phyloP scores from a whole-genome alignment of 768 basidiomycete genomes.

The Mycena olivaceomarginata region DNA sequence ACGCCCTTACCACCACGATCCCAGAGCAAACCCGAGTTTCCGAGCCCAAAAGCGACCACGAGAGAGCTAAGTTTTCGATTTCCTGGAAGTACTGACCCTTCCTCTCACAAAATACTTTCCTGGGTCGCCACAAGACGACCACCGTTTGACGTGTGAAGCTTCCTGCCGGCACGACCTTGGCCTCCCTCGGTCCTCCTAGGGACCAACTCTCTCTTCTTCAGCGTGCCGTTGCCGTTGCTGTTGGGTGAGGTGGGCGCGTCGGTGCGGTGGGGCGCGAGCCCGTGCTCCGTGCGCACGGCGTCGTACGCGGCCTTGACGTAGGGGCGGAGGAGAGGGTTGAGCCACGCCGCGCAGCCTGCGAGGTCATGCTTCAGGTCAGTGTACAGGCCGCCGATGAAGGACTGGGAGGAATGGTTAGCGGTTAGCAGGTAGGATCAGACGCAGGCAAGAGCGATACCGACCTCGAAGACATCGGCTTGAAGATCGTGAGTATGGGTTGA shows the following conservation, averaged over 20 bases:
- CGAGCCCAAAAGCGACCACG: no score
- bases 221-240: background rate
- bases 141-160: no score
- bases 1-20: no score
- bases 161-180: no score
- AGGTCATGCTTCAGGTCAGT: conserved; percentile 76
- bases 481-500: conserved; percentile 8
- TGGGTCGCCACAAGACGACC: no score
- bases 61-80: no score
- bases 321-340: conserved; percentile 76
- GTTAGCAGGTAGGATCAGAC: background rate
- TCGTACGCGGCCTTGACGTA: conserved; percentile 79
- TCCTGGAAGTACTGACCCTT: no score
- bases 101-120: no score
- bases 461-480: conserved; percentile 88
- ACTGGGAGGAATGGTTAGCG: conserved; percentile 58
- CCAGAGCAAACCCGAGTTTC: no score
- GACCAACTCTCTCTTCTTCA: no score
- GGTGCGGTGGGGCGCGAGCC: conserved; percentile 70
- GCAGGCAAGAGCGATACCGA: conserved; percentile 51
- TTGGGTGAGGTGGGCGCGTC: background rate
- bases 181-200: no score
- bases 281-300: conserved; percentile 79
- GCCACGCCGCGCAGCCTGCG: conserved; percentile 73
- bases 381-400: conserved; percentile 87